Percentiles rank a stretch among this genome's conserved stretches.
These are phyloP conservation scores for Panellus pusillus DNA, from an alignment of 768 basidiomycete species.

Conservation along the genomic window DNA sequence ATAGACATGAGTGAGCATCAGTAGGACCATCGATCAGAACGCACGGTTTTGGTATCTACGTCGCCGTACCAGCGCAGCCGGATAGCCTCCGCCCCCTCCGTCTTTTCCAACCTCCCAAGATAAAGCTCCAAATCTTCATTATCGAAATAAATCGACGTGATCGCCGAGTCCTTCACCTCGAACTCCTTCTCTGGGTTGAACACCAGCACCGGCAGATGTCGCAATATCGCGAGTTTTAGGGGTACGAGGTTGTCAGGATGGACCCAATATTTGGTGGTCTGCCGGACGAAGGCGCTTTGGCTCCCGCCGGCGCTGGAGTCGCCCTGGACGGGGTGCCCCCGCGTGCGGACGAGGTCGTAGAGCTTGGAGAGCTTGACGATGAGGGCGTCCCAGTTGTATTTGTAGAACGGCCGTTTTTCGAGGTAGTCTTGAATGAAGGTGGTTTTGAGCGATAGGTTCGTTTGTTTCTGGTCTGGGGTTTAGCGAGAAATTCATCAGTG, in stretches of 20 bases:
- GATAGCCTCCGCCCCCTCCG: constrained; percentile 96
- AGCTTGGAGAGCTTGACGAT: constrained; percentile 95
- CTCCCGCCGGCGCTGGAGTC: constrained; percentile 92
- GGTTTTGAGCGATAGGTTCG: constrained; percentile 74
- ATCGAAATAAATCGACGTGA: constrained; percentile 97
- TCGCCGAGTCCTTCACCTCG: constrained; percentile 81
- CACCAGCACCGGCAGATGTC: constrained; percentile 91
- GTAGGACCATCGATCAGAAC: constrained; percentile 23
- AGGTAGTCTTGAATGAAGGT: constrained; percentile 90
- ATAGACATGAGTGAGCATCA: background rate
- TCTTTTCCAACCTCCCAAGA: constrained; percentile 95
- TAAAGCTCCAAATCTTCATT: constrained; percentile 95
- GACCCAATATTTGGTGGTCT: constrained; percentile 99
- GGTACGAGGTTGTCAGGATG: constrained; percentile 95
- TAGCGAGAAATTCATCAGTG: background rate
- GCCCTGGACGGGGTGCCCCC: constrained; percentile 92
- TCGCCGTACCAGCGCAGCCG: constrained; percentile 98
- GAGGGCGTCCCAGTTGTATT: constrained; percentile 92
- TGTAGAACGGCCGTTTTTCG: constrained; percentile 94
- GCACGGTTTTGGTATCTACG: constrained; percentile 72
- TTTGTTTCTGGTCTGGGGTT: constrained; percentile 80
- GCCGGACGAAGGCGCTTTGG: constrained; percentile 97
- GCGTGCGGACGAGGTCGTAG: constrained; percentile 92
- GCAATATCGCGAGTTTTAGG: constrained; percentile 88
- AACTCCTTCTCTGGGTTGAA: constrained; percentile 95